Percentiles rank a stretch among this genome's conserved stretches.
These are phyloP conservation scores for Fusarium pilosicola DNA, from an alignment of 2,329 filamentous ascomycete genomes.

Conservation along the genomic window DNA sequence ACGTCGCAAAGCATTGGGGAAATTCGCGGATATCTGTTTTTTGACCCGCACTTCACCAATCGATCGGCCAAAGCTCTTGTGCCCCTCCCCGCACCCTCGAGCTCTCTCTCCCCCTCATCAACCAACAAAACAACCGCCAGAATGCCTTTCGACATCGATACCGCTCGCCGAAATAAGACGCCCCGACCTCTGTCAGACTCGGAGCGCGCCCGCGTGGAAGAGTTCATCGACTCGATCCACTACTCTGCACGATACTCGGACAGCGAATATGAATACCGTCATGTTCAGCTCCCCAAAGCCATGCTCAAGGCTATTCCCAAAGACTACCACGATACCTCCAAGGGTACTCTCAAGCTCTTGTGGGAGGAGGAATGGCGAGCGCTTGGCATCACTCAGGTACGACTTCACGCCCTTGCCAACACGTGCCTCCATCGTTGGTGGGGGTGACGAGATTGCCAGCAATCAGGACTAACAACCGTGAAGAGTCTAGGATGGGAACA, in stretches of 20 bases:
- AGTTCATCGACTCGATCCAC: constrained; percentile 93
- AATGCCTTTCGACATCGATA: constrained; percentile 72
- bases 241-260: constrained; percentile 98
- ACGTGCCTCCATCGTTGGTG: neutral
- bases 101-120: constrained; percentile 17
- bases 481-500: constrained; percentile 99
- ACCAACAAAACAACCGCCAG: constrained; percentile 7
- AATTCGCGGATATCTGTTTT: constrained; percentile 16
- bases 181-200: constrained; percentile 82
- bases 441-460: neutral
- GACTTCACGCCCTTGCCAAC: constrained; percentile 35
- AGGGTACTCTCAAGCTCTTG: constrained; percentile 93
- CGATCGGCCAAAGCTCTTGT: constrained; percentile 33
- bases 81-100: constrained; percentile 35
- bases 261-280: constrained; percentile 92
- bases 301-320: constrained; percentile 98
- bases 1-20: constrained; percentile 10
- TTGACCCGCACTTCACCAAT: constrained; percentile 32
- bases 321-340: constrained; percentile 88
- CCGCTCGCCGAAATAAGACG: constrained; percentile 84
- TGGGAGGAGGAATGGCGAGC: constrained; percentile 99
- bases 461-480: constrained; percentile 24
- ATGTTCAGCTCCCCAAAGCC: constrained; percentile 95
- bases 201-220: constrained; percentile 86
- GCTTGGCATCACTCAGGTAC: constrained; percentile 94